Percentiles rank a stretch among this genome's conserved stretches.
phyloP scores from a whole-genome alignment of 495 filamentous ascomycete species.

The Cercophora samala region DNA sequence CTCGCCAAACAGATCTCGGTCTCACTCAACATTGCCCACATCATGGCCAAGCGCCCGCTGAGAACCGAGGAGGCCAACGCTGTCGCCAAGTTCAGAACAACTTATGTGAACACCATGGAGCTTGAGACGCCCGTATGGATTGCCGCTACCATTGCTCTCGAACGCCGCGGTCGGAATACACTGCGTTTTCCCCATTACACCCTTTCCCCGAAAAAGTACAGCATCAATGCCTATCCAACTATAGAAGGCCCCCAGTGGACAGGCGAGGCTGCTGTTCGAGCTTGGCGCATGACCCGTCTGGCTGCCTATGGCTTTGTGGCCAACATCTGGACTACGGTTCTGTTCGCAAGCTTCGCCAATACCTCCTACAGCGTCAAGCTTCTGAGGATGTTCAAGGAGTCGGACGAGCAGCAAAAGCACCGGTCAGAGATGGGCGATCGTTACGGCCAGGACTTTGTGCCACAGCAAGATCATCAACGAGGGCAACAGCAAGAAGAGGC shows the following conservation, averaged over 20 bases:
- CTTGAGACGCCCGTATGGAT: conserved; percentile 17
- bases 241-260: not conserved
- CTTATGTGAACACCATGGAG: conserved; percentile 1
- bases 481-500: conserved; percentile 10
- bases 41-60: conserved; percentile 7
- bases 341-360: not conserved
- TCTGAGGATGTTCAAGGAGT: conserved; percentile 7
- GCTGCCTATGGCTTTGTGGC: conserved; percentile 15
- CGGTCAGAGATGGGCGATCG: not conserved
- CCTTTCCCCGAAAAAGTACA: conserved; percentile 19
- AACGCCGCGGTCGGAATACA: conserved; percentile 17
- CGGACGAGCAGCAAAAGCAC: conserved; percentile 22
- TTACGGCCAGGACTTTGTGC: not conserved
- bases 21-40: not conserved
- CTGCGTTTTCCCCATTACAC: conserved; percentile 30
- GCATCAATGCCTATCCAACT: conserved; percentile 19
- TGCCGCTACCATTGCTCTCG: conserved; percentile 7
- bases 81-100: conserved; percentile 16
- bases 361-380: not conserved
- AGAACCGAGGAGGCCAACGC: conserved; percentile 17
- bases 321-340: conserved; percentile 4
- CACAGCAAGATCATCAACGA: conserved; percentile 8
- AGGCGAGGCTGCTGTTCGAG: conserved; percentile 12
- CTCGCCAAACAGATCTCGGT: conserved; percentile 10
- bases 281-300: conserved; percentile 23